Conservation (phyloP, 1,139 yeast species). For the Pneumocystis wakefieldiae region DNA sequence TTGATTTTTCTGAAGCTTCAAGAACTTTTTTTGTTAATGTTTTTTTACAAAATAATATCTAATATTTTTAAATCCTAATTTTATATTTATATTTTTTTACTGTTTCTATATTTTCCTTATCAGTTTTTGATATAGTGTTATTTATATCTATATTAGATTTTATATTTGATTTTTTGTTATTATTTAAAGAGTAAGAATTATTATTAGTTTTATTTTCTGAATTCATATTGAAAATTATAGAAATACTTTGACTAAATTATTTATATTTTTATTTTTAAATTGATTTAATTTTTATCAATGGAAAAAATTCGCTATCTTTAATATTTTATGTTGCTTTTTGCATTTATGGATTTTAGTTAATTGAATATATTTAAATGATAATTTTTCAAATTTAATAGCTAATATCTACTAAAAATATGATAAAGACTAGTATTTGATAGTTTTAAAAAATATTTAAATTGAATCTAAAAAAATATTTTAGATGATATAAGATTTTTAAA, state of each 20-base stretch:
- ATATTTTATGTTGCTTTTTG: not conserved
- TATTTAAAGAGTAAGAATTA: not conserved
- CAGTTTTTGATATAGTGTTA: not conserved
- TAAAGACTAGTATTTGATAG: not conserved
- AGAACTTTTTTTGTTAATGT: not conserved
- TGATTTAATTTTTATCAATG: not conserved
- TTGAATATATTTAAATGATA: not conserved
- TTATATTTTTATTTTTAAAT: not conserved
- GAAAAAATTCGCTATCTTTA: not conserved
- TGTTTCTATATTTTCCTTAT: not conserved
- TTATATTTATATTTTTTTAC: not conserved
- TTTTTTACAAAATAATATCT: not conserved
- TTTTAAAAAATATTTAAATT: not conserved
- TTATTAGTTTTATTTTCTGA: not conserved
- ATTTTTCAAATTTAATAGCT: not conserved
- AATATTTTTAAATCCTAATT: not conserved
- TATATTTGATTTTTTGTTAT: not conserved
- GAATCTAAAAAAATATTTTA: not conserved
- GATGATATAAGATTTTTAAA: no score
- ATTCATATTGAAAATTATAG: not conserved
- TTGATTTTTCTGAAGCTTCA: not conserved
- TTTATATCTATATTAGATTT: not conserved
- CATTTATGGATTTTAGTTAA: not conserved
- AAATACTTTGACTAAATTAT: not conserved
- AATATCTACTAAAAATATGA: not conserved